phyloP scores from a whole-genome alignment of 345 rosid genomes.

The Sisymbrium irio region DNA sequence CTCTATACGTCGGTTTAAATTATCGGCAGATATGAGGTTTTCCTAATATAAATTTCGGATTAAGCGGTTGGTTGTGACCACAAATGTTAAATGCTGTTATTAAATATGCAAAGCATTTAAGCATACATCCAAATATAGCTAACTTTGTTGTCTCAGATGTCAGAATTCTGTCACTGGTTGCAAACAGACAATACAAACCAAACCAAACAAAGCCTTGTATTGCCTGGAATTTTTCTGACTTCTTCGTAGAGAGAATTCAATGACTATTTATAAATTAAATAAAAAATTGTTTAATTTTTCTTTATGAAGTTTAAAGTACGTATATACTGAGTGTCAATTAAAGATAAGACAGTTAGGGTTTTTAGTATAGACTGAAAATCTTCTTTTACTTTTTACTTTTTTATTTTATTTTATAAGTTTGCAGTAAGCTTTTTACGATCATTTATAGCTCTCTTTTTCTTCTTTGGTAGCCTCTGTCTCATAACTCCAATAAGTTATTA shows the following conservation, averaged over 20 bases:
- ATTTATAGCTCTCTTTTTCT: constrained; percentile 8
- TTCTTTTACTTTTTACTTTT: constrained; percentile 15
- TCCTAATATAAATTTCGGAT: not conserved
- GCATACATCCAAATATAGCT: constrained; percentile 29
- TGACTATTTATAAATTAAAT: not conserved
- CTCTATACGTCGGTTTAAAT: not conserved
- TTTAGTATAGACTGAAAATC: constrained; percentile 20
- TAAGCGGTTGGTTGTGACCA: not conserved
- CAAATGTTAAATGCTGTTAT: not conserved
- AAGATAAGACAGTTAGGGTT: constrained; percentile 35
- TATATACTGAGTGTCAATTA: constrained; percentile 13
- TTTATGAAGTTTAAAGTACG: not conserved
- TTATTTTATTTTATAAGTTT: too few relatives aligned
- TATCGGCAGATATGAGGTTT: not conserved
- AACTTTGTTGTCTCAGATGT: constrained; percentile 12
- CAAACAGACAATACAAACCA: constrained; percentile 26
- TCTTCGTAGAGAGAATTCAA: constrained; percentile 1
- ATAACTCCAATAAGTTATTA: constrained; percentile 23
- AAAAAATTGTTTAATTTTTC: not conserved
- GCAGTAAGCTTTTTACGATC: constrained; percentile 19
- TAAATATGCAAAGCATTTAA: constrained; percentile 12
- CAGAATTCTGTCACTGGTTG: constrained; percentile 14
- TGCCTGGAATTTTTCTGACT: constrained; percentile 36
- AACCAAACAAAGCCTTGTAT: constrained; percentile 30
- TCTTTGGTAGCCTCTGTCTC: constrained; percentile 15